These are phyloP conservation scores for Sequoia sempervirens DNA, from an alignment of 75 land plant species.

Conservation along the genomic window DNA sequence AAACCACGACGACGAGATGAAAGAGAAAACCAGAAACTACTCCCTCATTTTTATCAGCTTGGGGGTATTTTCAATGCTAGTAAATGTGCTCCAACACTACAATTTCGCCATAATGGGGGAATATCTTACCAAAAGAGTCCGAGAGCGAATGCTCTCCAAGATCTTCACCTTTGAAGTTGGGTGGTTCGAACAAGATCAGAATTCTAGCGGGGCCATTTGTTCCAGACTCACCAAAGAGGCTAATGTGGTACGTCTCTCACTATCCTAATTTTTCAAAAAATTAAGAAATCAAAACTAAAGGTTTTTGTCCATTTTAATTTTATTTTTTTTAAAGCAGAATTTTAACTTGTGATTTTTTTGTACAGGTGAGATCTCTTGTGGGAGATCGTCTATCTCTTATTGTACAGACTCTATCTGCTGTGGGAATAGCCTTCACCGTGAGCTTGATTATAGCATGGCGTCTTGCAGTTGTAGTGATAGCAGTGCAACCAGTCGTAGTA, in stretches of 20 bases:
- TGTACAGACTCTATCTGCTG: conserved; percentile 61
- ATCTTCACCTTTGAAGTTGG: too few species aligned
- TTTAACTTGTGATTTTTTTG: background rate
- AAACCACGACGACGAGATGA: conserved; percentile 25
- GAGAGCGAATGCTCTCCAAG: too few species aligned
- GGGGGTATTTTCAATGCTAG: conserved; percentile 25
- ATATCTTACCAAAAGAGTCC: too few species aligned
- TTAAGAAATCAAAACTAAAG: too few species aligned
- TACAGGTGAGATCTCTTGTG: conserved; percentile 64
- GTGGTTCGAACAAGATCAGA: too few species aligned
- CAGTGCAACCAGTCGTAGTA: conserved; percentile 68
- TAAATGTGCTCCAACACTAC: conserved; percentile 61
- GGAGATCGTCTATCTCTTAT: conserved; percentile 73
- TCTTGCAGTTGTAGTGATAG: conserved; percentile 77
- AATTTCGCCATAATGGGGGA: background rate
- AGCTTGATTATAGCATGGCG: conserved; percentile 72
- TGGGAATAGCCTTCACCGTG: conserved; percentile 46
- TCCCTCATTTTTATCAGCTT: conserved; percentile 36
- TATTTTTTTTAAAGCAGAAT: too few species aligned
- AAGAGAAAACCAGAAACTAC: conserved; percentile 25
- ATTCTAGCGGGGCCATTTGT: too few species aligned
- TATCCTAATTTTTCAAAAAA: too few species aligned
- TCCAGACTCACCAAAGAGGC: too few species aligned
- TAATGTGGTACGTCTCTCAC: too few species aligned
- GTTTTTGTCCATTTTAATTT: too few species aligned